phyloP scores from a whole-genome alignment of 768 basidiomycete species.

The Daedaleopsis nitida region DNA sequence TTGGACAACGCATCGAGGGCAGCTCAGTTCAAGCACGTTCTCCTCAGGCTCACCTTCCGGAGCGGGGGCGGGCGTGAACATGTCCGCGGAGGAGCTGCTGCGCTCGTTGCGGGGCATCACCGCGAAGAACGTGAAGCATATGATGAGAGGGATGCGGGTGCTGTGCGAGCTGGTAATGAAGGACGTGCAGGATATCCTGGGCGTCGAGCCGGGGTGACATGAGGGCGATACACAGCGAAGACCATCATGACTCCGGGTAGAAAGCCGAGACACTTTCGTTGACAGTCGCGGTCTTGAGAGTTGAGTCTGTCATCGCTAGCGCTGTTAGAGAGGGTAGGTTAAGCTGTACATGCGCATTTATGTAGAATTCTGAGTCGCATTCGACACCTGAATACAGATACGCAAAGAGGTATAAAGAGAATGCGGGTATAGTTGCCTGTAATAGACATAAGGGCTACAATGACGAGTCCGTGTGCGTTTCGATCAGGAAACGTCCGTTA shows the following conservation, averaged over 20 bases:
- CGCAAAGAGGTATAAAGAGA: too few species aligned
- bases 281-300: too few species aligned
- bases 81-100: conserved; percentile 80
- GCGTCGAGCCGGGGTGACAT: conserved; percentile 83
- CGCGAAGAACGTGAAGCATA: conserved; percentile 80
- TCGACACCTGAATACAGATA: too few species aligned
- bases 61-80: conserved; percentile 67
- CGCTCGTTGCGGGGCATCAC: conserved; percentile 82
- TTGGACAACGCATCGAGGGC: conserved; percentile 37
- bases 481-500: too few species aligned
- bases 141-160: conserved; percentile 67
- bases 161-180: conserved; percentile 64
- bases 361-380: too few species aligned
- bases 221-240: conserved; percentile 47
- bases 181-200: conserved; percentile 73
- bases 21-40: conserved; percentile 82
- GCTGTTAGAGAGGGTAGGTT: too few species aligned
- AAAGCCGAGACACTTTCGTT: too few species aligned
- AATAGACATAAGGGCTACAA: too few species aligned
- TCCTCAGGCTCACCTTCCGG: conserved; percentile 89
- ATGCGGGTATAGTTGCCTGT: too few species aligned
- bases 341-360: too few species aligned
- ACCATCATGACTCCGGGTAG: background rate
- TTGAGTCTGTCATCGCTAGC: too few species aligned
- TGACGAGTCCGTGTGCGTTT: too few species aligned